Base-by-base conservation (phyloP, 495 filamentous ascomycete species). In the Tuber magnatum region DNA sequence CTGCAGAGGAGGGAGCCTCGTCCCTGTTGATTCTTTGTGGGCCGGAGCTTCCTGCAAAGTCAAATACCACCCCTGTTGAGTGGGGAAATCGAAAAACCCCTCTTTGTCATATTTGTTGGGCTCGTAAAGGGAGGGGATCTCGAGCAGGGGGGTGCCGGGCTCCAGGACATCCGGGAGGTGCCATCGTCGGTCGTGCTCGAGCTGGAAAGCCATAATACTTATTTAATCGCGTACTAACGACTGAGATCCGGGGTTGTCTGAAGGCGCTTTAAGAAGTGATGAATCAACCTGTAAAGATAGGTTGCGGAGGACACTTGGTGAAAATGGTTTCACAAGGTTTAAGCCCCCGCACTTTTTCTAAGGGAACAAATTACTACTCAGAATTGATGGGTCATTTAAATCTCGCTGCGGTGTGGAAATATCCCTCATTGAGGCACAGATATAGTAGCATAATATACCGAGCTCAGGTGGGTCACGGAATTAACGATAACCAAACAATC, bases 81-180 rank as follows among this genome's bases (percentile, higher is more conserved):
- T 38, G 35, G 71, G 71, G 10, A 48, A 73, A 38, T 48, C 71
- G 71, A 48, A 69, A 48, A 73, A 73, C 12, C 71, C 71, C 35
- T 73, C 35, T 24, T 73, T 73, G 8, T 73, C 71, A 51, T 73
- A 73, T 38, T 16, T 35, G 3, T 73, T 41, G 39, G 71, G 22
- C 6, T 73, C 71, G 71, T 43, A 73, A 10, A 73, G 71, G 20
- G 42, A 73, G 9, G 71, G 71, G 6, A 73, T 73, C 24, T 68
- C 43, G 28, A 43, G 71, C 22, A 73, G 18, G 35, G 71, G 42
- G 43, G 9, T 24, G 22, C 71, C 71, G 40, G 71, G 71, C 18
- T 22, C 22, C 12, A 48, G 32, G 51, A 73, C 43, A 51, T 69
- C 71, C 18, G 71, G 71, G 22, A 73, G 35, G 43, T 73, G 42